Conservation (phyloP, 352 stramenopile genomes). For the Globisporangium heterothallicum region DNA sequence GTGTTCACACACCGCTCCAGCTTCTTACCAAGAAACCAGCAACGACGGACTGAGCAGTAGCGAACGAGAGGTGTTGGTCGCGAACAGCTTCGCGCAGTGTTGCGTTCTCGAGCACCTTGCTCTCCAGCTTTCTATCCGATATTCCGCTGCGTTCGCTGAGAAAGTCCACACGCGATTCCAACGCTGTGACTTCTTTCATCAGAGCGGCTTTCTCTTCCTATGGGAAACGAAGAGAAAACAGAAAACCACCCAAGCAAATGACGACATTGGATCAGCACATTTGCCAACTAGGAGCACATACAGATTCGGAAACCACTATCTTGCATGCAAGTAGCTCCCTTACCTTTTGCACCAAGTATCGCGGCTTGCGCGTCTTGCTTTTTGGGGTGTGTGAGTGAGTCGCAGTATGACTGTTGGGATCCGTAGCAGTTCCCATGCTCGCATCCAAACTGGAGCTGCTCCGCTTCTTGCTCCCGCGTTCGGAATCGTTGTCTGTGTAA, state of each 20-base stretch:
- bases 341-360: too few relatives aligned
- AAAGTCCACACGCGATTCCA: not conserved
- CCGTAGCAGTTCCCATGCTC: too few relatives aligned
- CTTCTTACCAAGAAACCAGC: constrained; percentile 1
- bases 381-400: too few relatives aligned
- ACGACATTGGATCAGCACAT: too few relatives aligned
- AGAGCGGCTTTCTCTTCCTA: constrained; percentile 1
- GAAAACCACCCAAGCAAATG: constrained; percentile 24
- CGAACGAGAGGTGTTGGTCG: not conserved
- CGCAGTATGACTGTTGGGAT: too few relatives aligned
- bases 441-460: too few relatives aligned
- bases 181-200: not conserved
- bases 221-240: not conserved
- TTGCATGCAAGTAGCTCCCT: too few relatives aligned
- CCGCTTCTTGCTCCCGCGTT: too few relatives aligned
- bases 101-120: not conserved
- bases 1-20: not conserved
- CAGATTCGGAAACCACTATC: too few relatives aligned
- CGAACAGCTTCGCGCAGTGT: not conserved
- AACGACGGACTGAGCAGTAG: not conserved
- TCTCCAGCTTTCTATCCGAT: not conserved
- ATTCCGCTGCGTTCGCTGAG: not conserved
- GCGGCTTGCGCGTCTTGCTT: too few relatives aligned
- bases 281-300: too few relatives aligned
- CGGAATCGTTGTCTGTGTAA: too few relatives aligned